phyloP scores from a whole-genome alignment of 306 rosid species.

The apple (Malus domestica) region ASM211411v1 NC_041795.1:5209501-5210000 shows the following conservation, averaged over 20 bases:
- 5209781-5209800: not conserved
- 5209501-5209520: conserved; percentile 51
- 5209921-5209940: too few relatives aligned
- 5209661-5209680: not conserved
- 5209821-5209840: too few relatives aligned
- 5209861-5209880: too few relatives aligned
- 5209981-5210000: too few relatives aligned
- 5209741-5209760: not conserved
- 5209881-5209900: too few relatives aligned
- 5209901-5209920: too few relatives aligned
- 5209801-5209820: not conserved
- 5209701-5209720: not conserved
- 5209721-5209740: not conserved
- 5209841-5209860: too few relatives aligned
- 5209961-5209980: too few relatives aligned
- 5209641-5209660: too few relatives aligned
- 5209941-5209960: too few relatives aligned
- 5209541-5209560: conserved; percentile 49
- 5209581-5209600: not conserved
- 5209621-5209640: not conserved
- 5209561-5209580: conserved; percentile 33
- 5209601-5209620: not conserved
- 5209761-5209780: not conserved
- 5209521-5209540: conserved; percentile 55
- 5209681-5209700: not conserved